Base-by-base conservation (phyloP, 495 filamentous ascomycete species). In the Talaromyces borbonicus region DNA sequence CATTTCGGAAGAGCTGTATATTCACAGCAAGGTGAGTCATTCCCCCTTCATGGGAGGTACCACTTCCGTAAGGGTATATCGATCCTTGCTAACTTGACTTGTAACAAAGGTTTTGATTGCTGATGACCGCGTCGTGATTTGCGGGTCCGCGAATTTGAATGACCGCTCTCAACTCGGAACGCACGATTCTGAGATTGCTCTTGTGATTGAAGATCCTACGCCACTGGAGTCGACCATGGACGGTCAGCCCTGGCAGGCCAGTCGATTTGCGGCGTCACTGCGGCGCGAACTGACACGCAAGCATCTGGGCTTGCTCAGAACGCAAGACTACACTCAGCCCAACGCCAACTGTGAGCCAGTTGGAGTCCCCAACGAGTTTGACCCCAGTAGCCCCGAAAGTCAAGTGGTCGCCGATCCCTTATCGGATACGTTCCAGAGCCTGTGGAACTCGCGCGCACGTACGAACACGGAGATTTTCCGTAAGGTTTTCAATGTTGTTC, bases 101-200 rank as follows among this genome's bases (percentile, higher is more conserved):
- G 11, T 30, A 41, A 41, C 32, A 38, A 43, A 78, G 71, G 76
- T 95, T 27, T 77, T 95, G 51, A 90, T 97, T 58, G 90, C 90
- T 44, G 90, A 97, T 56, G 90, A 97, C 63, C 75, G 79, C 5
- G 66, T 87, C 41, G 90, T 88, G 23, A 90, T 97, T 59, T 87
- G 84, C 63, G 90, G 90, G 39, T 90, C 85, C 0, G 90, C 90
- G 26, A 97, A 97, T 62, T 63, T 97, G 32, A 97, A 97, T 65
- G 90, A 97, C 63, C 84, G 90, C 50, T 90, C 85, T 16, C 90
- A 97, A 61, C 74, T 95, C 12, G 90, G 90, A 14, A 71, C 75
- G 46, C 87, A 92, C 64, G 87, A 94, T 63, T 85, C 81, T 4
- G 85, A 90, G 49, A 87, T 90, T 49, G 85, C 85, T n/a, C 71